Base-by-base conservation (phyloP, 345 rosid species). In the Brassica rapa region DNA sequence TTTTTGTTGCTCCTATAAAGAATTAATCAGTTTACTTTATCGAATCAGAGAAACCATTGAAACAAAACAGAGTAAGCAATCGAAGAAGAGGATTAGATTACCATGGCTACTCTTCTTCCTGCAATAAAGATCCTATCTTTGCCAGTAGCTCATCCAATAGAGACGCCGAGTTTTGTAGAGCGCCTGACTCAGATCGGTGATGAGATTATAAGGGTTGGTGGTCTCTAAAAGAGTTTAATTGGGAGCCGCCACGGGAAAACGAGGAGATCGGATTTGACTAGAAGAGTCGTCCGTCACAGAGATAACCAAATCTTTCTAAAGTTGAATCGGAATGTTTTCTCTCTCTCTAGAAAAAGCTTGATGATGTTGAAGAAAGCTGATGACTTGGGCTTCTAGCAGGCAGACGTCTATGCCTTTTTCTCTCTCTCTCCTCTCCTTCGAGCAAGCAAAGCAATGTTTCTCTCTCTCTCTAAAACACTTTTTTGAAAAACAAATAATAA, bases 121-220 rank as follows among this genome's bases (percentile, higher is more conserved):
- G 1, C 35, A 32, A 32, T 32, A 32, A 32, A 32, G 35, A 80
- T 74, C 76, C 72, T 73, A 77, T 78, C 68, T 83, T 57, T 53
- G 4, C 5, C 62, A 32, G 68, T 76, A 85, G 41, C 73, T 85
- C 86, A 85, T 85, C 72, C 84, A 80, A 75, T 43, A 43, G 29
- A n/a, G 14, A 16, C 25, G 57, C 60, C 66, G 78, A 77, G 66
- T 43, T 60, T 4, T 4, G 1, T 49, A 59, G n/a, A 35, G 66
- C 2, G 23, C 25, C 5, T 9, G 77, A 81, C 6, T 49, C 55
- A 49, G 55, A 71, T 75, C 67, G 70, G 56, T 25, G 39, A 27
- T 23, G 77, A 71, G 75, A 62, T 68, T 80, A 59, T 73, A 3
- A 32, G 35, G 57, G 35, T 62, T 68, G 70, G 65, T 62, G 14